phyloP scores from a whole-genome alignment of 2,329 filamentous ascomycete genomes.

The Drechslerella dactyloides region DNA sequence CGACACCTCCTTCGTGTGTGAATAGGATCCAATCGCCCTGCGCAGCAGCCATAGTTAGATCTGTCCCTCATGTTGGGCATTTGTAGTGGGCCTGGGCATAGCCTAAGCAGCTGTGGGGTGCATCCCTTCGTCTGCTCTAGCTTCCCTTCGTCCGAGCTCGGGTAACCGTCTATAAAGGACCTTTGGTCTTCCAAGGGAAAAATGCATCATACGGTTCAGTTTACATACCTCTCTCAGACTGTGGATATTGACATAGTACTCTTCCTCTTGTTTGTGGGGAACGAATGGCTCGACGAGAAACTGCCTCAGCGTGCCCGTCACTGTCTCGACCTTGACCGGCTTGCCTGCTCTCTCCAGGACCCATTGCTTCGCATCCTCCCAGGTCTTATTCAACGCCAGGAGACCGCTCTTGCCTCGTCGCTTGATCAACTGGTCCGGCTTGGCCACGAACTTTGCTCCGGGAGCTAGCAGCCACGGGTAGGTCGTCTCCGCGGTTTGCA shows the following conservation, averaged over 20 bases:
- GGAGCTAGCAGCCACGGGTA: slow-evolving; percentile 91
- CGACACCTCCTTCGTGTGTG: slow-evolving; percentile 98
- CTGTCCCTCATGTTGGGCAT: slow-evolving; percentile 11
- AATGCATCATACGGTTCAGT: slow-evolving; percentile 53
- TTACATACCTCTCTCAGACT: slow-evolving; percentile 95
- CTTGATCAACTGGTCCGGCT: slow-evolving; percentile 99
- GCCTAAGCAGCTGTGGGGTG: slow-evolving; percentile 21
- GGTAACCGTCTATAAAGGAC: slow-evolving; percentile 26
- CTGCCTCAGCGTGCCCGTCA: slow-evolving; percentile 84
- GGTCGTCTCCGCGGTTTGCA: slow-evolving; percentile 93
- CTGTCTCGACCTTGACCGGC: slow-evolving; percentile 88
- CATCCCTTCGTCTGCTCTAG: slow-evolving; percentile 25
- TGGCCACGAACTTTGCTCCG: slow-evolving; percentile 92
- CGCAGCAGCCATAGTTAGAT: slow-evolving; percentile 14
- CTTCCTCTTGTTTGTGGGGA: slow-evolving; percentile 89
- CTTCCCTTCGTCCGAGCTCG: slow-evolving; percentile 49
- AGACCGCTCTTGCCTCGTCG: slow-evolving; percentile 98
- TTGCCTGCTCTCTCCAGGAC: slow-evolving; percentile 90
- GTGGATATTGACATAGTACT: slow-evolving; percentile 99
- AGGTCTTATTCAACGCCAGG: slow-evolving; percentile 94
- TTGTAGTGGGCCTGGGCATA: slow-evolving; percentile 23
- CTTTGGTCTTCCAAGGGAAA: slow-evolving; percentile 33
- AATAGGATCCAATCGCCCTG: slow-evolving; percentile 99
- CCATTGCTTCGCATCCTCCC: slow-evolving; percentile 93
- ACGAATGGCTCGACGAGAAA: slow-evolving; percentile 99